A percentile compares a stretch with the other conserved stretches of the same genome.
Conservation (phyloP, 306 rosid species). For the Leucaena leucocephala region DNA sequence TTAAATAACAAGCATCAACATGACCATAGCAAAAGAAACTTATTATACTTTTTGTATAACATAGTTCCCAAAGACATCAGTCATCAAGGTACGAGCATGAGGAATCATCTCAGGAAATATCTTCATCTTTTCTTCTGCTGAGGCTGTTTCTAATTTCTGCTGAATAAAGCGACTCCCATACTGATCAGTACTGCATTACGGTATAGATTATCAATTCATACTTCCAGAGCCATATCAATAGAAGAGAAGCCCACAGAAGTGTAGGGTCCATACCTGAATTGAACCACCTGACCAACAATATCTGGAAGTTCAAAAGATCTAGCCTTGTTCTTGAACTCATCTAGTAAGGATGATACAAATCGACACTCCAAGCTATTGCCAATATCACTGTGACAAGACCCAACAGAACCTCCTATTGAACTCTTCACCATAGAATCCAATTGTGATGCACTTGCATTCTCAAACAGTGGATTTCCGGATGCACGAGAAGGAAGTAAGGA, state of each 20-base stretch:
- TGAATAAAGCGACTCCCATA: constrained; percentile 99
- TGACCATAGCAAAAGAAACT: constrained; percentile 27
- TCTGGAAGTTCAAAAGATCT: constrained; percentile 89
- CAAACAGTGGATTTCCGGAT: constrained; percentile 62
- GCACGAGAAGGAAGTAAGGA: constrained; percentile 62
- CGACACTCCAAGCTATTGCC: constrained; percentile 64
- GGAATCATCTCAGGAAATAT: constrained; percentile 89
- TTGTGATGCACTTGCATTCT: constrained; percentile 58
- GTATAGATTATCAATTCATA: constrained; percentile 38
- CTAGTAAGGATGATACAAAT: constrained; percentile 70
- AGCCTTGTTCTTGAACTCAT: constrained; percentile 90
- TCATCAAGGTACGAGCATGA: constrained; percentile 88
- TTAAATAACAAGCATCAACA: constrained; percentile 20
- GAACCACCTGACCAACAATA: constrained; percentile 75
- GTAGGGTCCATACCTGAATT: constrained; percentile 69
- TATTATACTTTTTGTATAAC: constrained; percentile 88
- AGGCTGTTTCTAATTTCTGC: constrained; percentile 89
- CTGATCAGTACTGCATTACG: constrained; percentile 87
- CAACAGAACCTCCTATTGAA: constrained; percentile 65
- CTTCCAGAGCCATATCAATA: constrained; percentile 32
- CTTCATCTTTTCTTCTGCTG: constrained; percentile 71
- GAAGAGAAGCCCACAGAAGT: constrained; percentile 28
- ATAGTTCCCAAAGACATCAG: constrained; percentile 97
- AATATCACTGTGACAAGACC: constrained; percentile 64
- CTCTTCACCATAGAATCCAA: constrained; percentile 66